These are phyloP conservation scores for Ophiocordyceps camponoti-floridani DNA, from an alignment of 2,329 filamentous ascomycete species.

Conservation along the genomic window DNA sequence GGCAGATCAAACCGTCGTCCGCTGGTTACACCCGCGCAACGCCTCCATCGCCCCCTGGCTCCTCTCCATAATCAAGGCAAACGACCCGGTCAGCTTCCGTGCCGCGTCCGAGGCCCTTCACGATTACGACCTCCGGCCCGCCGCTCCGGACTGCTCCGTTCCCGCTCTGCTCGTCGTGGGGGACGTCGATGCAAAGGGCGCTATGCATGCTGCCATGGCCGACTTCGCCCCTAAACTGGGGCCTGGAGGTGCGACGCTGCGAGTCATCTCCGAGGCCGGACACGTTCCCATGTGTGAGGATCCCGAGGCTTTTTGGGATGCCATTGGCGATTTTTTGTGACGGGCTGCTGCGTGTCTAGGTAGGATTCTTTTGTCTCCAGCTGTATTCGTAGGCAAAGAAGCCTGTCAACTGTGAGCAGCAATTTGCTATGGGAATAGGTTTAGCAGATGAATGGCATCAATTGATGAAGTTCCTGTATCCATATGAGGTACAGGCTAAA, in stretches of 20 bases:
- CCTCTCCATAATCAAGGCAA: constrained; percentile 48
- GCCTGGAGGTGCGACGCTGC: constrained; percentile 34
- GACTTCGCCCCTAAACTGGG: constrained; percentile 47
- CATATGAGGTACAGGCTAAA: no score
- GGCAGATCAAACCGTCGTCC: constrained; percentile 50
- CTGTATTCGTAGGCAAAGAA: no score
- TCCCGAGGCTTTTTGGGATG: constrained; percentile 47
- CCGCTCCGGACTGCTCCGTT: constrained; percentile 34
- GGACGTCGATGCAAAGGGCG: constrained; percentile 49
- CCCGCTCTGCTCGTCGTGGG: constrained; percentile 56
- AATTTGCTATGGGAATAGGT: no score
- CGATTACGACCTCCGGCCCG: constrained; percentile 46
- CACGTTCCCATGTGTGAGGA: constrained; percentile 76
- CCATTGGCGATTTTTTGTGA: constrained; percentile 39
- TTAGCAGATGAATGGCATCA: no score
- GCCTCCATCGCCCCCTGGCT: constrained; percentile 34
- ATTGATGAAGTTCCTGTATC: no score
- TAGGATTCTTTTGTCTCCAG: no score
- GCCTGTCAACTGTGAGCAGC: no score
- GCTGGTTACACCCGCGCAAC: constrained; percentile 59
- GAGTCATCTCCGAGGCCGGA: constrained; percentile 50
- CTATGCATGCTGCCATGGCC: constrained; percentile 64
- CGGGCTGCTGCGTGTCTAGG: no score
- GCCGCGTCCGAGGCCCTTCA: constrained; percentile 53
- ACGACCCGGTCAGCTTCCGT: constrained; percentile 52